phyloP scores from a whole-genome alignment of 169 alveolate genomes.

The Babesia microti region DNA sequence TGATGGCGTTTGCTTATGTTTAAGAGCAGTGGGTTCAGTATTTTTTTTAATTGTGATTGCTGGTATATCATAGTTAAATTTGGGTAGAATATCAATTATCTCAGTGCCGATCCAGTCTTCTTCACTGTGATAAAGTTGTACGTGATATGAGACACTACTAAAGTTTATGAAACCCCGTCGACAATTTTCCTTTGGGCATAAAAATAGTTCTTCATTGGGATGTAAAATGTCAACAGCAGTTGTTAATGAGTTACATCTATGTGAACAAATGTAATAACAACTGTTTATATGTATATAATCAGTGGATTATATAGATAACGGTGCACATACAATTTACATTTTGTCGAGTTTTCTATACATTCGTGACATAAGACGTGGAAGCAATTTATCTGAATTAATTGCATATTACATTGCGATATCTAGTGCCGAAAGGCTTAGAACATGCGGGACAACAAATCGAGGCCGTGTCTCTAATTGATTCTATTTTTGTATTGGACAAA shows the following conservation, averaged over 20 bases:
- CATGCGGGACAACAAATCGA: too few species aligned
- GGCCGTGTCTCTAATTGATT: too few species aligned
- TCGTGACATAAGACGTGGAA: conserved; percentile 21
- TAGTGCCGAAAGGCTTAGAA: conserved; percentile 26
- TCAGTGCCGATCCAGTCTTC: too few species aligned
- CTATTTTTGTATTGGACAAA: too few species aligned
- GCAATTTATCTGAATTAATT: conserved; percentile 24
- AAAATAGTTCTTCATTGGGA: conserved; percentile 22
- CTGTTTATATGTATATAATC: neutral
- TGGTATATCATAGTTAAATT: conserved; percentile 20
- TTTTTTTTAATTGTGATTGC: conserved; percentile 8
- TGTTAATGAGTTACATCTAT: conserved; percentile 17
- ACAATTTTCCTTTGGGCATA: conserved; percentile 27
- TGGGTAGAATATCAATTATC: conserved; percentile 10
- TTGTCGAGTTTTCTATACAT: conserved; percentile 4
- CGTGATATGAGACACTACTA: conserved; percentile 34
- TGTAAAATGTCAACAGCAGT: conserved; percentile 16
- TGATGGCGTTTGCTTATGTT: neutral
- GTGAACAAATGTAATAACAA: too few species aligned
- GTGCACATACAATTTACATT: conserved; percentile 24
- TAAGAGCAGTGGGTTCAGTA: conserved; percentile 5
- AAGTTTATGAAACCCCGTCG: conserved; percentile 26
- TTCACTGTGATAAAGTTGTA: conserved; percentile 9
- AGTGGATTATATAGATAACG: neutral
- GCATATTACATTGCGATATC: conserved; percentile 19